Conservation (phyloP, 805 yeast species). For the Teunomyces stri region DNA sequence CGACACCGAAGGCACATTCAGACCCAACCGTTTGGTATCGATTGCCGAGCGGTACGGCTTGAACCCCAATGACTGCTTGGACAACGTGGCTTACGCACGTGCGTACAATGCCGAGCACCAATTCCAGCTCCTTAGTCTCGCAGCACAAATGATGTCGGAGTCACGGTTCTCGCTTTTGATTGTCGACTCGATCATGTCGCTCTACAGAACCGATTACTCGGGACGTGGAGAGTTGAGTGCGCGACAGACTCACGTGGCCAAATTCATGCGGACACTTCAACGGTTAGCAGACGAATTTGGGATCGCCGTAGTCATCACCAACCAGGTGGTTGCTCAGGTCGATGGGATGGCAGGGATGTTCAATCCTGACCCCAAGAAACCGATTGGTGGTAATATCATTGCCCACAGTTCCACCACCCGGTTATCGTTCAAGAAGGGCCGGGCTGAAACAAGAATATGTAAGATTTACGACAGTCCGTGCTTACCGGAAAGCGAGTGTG, state of each 20-base stretch:
- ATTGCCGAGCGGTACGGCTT: conserved; percentile 90
- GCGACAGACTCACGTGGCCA: conserved; percentile 91
- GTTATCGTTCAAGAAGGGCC: conserved; percentile 83
- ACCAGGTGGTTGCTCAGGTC: conserved; percentile 97
- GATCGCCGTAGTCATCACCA: conserved; percentile 86
- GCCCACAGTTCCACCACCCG: conserved; percentile 97
- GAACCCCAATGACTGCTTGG: conserved; percentile 90
- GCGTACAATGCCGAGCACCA: conserved; percentile 98
- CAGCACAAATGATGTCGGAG: conserved; percentile 95
- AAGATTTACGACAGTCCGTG: conserved; percentile 96
- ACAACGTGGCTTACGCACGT: conserved; percentile 95
- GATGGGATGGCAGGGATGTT: conserved; percentile 82
- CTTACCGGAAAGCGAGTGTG: conserved; percentile 91
- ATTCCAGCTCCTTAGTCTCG: conserved; percentile 76
- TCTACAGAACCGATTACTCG: conserved; percentile 89
- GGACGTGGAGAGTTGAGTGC: conserved; percentile 97
- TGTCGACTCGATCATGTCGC: conserved; percentile 97
- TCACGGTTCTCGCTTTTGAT: conserved; percentile 85
- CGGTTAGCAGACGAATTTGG: conserved; percentile 97
- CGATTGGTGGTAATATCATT: conserved; percentile 96
- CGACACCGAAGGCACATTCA: conserved; percentile 95
- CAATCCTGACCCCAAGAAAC: conserved; percentile 96
- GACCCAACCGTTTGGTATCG: conserved; percentile 86
- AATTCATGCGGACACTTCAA: conserved; percentile 87
- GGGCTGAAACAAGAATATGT: conserved; percentile 89